Conservation (phyloP, 805 yeast genomes). For the Lipomyces yamanashiensis region DNA sequence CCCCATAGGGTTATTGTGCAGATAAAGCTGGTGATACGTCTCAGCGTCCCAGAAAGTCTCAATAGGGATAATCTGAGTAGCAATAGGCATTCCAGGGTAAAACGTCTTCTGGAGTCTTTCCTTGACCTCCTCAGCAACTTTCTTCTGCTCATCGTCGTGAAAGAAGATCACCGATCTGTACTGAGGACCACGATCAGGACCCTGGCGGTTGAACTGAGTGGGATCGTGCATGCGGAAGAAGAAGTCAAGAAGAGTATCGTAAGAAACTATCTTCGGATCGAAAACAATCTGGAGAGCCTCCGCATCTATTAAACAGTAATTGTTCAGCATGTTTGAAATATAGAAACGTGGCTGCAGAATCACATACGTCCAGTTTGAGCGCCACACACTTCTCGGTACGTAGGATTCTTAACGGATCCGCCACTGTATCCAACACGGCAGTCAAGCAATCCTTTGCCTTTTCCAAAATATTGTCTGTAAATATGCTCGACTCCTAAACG, state of each 20-base stretch:
- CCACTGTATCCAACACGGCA: conserved; percentile 90
- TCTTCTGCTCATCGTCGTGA: conserved; percentile 57
- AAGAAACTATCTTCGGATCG: conserved; percentile 67
- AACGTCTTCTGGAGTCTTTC: conserved; percentile 69
- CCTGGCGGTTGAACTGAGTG: conserved; percentile 80
- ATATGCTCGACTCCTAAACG: conserved; percentile 66
- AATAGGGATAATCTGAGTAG: conserved; percentile 71
- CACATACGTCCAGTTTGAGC: conserved; percentile 64
- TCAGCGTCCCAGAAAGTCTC: conserved; percentile 89
- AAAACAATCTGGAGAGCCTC: conserved; percentile 84
- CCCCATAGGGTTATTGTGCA: conserved; percentile 79
- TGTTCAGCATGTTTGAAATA: neutral
- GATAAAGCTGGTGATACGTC: conserved; percentile 85
- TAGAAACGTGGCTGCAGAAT: no score
- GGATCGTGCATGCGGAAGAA: conserved; percentile 96
- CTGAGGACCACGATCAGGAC: conserved; percentile 87
- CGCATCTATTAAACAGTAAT: conserved; percentile 50
- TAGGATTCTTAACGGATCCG: conserved; percentile 60
- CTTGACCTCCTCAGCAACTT: conserved; percentile 52
- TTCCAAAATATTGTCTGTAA: conserved; percentile 68
- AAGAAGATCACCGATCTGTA: conserved; percentile 83
- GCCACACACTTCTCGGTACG: conserved; percentile 73
- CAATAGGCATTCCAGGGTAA: conserved; percentile 69
- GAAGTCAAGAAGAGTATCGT: conserved; percentile 71
- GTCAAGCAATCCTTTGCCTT: conserved; percentile 67